Evolutionary conservation across 768 basidiomycete species (phyloP).

Genomic region (Suillus ampliporus): DNA sequence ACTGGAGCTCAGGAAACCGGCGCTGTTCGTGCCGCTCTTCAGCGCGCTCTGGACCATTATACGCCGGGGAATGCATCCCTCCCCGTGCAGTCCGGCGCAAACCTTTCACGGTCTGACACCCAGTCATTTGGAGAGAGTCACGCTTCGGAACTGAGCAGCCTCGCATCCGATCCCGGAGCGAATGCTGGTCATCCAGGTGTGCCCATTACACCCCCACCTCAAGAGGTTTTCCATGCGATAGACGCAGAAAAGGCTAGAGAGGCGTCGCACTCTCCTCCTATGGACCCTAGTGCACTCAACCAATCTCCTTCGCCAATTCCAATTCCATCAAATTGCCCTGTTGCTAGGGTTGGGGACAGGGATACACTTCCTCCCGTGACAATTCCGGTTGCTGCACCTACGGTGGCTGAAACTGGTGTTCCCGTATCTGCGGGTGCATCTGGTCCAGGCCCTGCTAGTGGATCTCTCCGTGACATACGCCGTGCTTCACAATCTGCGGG

Average conservation of each 20-base stretch:
- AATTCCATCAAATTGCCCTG: constrained; percentile 32
- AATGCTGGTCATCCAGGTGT: constrained; percentile 39
- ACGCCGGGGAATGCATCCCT: constrained; percentile 68
- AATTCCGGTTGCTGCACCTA: constrained; percentile 52
- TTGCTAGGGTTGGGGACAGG: constrained; percentile 27
- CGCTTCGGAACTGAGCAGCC: constrained; percentile 69
- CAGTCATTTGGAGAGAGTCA: constrained; percentile 88
- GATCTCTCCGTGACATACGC: constrained; percentile 61
- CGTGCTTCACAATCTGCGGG: constrained; percentile 43
- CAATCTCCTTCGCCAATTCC: constrained; percentile 28
- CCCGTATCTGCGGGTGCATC: constrained; percentile 60
- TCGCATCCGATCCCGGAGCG: constrained; percentile 42
- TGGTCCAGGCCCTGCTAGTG: constrained; percentile 72
- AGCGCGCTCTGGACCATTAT: constrained; percentile 80
- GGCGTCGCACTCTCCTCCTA: constrained; percentile 16
- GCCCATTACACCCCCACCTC: constrained; percentile 50
- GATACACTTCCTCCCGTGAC: constrained; percentile 15
- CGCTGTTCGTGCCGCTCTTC: constrained; percentile 72
- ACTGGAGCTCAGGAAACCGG: constrained; percentile 66
- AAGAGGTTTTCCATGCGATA: constrained; percentile 16
- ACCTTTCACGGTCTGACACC: constrained; percentile 73
- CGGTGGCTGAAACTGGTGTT: constrained; percentile 79
- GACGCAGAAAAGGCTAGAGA: constrained; percentile 16
- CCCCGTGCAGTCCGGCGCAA: constrained; percentile 49
- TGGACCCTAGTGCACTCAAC: constrained; percentile 32